Base-by-base conservation (phyloP, 495 filamentous ascomycete genomes). In the Penicillium pulvis region DNA sequence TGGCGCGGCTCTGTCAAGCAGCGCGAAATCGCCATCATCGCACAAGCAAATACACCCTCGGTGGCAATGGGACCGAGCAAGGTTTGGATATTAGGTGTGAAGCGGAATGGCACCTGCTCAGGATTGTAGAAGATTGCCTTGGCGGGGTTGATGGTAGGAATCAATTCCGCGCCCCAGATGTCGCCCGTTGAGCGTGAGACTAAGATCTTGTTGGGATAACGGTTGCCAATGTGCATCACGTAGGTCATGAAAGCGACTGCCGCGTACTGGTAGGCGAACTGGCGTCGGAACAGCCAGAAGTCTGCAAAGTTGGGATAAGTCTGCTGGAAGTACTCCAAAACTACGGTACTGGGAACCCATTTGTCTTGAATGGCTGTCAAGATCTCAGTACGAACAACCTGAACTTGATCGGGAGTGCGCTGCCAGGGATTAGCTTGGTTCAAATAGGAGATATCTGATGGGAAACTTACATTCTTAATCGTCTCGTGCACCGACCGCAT, bases 201-300 rank as follows among this genome's bases (percentile, higher is more conserved):
- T 71, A 88, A 86, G 67, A 98, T 86, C 78, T 98, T 98, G 74
- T 93, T 90, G 5, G 95, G 95, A 65, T 91, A 97, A 55, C 95
- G 90, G 65, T 89, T 88, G 71, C 90, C 89, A 82, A 98, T 97
- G 78, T 91, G 91, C 77, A 99, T 90, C 58, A 95, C 88, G 69
- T 97, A 98, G 36, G 95, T 99, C 90, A 99, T 96, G 79, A 98
- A 99, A 12, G 93, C 96, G 55, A 97, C 82, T 2, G 92, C 87
- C n/a, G 94, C 92, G 49, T 96, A 87, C 74, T 98, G 94, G 75
- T 97, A 97, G 30, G 90, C 87, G 73, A 98, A 97, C 56, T 96
- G 92, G 49, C 92, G 86, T 44, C 93, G 87, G 89, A 99, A 99
- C 41, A 98, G 85, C 90, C 93, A 98, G 82, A 98, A 97, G 65